Evolutionary conservation across 495 filamentous ascomycete genomes (phyloP).

Genomic region (Pseudoneurospora amorphoporcata): DNA sequence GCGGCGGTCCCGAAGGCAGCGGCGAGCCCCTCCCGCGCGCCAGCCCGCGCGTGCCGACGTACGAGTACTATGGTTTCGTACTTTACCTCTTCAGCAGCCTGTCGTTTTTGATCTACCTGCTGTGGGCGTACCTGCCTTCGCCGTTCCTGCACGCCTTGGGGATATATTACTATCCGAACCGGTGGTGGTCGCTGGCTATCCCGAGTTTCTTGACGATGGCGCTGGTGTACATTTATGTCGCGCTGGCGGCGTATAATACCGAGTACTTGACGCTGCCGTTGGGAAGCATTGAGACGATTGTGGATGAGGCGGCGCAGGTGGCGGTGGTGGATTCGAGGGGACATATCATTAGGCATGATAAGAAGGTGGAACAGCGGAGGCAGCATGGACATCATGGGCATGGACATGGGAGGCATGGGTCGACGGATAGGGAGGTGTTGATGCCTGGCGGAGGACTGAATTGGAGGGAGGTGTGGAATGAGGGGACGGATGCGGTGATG

Average conservation of each 20-base stretch:
- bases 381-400: conserved; percentile 21
- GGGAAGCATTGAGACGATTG: conserved; percentile 74
- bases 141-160: conserved; percentile 87
- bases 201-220: conserved; percentile 83
- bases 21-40: conserved; percentile 73
- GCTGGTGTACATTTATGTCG: conserved; percentile 87
- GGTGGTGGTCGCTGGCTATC: conserved; percentile 93
- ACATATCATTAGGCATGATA: conserved; percentile 29
- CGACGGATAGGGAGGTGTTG: conserved; percentile 12
- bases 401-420: conserved; percentile 15
- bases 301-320: conserved; percentile 80
- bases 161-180: conserved; percentile 92
- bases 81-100: conserved; percentile 77
- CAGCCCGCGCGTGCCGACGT: conserved; percentile 87
- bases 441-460: conserved; percentile 34
- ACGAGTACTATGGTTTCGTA: conserved; percentile 98
- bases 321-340: conserved; percentile 70
- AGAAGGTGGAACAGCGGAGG: conserved; percentile 30
- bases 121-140: conserved; percentile 90
- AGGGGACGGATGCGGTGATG: conserved; percentile 95
- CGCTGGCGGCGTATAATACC: conserved; percentile 84
- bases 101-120: conserved; percentile 77
- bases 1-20: neutral
- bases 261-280: conserved; percentile 76
- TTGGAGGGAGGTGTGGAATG: conserved; percentile 78